Base-by-base conservation (phyloP, 345 rosid genomes). In the Lepidium aucheri region DNA sequence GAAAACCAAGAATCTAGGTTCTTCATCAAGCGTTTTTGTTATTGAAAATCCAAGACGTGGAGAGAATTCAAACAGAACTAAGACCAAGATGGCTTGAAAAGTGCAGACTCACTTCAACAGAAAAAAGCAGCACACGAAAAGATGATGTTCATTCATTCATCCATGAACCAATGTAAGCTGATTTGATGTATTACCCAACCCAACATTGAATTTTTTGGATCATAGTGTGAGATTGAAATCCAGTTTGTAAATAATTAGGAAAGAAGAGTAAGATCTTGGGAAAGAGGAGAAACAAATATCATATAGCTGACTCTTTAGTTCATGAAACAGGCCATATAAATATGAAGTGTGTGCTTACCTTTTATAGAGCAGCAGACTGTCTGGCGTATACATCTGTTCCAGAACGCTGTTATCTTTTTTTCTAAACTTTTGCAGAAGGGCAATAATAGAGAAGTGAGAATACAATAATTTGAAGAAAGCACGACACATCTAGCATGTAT, bases 341-440 rank as follows among this genome's bases (percentile, higher is more conserved):
- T 24, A 24, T 24, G 40, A 39, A 59, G 57, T 50, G 26, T 24
- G 28, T 22, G 39, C 86, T 80, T 84, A 90, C 99, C 79, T 81
- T 85, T 62, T 85, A 95, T 73, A 88, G 78, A 33, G 93, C 83
- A 78, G 67, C 85, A 11, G 95, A 86, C 76, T 96, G 80, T 66
- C 91, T 85, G 75, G 86, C 86, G 47, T 39, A 90, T 62, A 96
- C 93, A 72, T 90, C 99, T 0, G 95, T 79, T 60, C 86, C 97
- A 24, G 93, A 94, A 67, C 83, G 82, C 63, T 94, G 80, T 78
- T 74, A 74, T 90, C 97, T 76, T 94, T 97, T 67, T 94, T 90
- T 82, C 86, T 83, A 76, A 94, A 94, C 87, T 83, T 94, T 96
- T 90, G 91, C 17, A 68, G 68, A 56, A 58, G 49, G 60, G 63